Percentiles rank a stretch among this genome's conserved stretches.
Conservation (phyloP, 2,329 filamentous ascomycete species). For the Paraphoma sp. region DNA sequence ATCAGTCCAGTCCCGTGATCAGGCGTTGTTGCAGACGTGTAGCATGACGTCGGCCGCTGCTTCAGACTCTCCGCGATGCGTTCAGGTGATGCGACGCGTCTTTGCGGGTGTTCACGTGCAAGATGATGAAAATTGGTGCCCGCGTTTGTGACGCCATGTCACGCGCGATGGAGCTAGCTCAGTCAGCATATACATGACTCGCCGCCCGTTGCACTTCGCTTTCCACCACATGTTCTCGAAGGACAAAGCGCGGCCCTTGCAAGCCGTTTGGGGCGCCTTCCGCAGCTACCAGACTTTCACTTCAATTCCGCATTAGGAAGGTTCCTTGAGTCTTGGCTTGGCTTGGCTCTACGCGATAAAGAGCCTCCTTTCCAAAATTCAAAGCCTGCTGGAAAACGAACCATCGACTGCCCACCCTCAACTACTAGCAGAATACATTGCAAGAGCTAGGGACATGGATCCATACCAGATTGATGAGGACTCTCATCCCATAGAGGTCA, state of each 20-base stretch:
- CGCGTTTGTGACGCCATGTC: conserved; percentile 26
- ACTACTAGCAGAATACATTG: background rate
- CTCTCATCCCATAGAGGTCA: conserved; percentile 17
- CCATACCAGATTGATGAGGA: too few relatives aligned
- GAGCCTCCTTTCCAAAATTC: conserved; percentile 8
- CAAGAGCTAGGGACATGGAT: background rate
- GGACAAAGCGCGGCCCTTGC: background rate
- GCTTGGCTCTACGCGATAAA: conserved; percentile 22
- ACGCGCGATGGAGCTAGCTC: conserved; percentile 25
- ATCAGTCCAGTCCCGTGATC: conserved; percentile 27
- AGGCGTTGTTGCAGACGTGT: conserved; percentile 5
- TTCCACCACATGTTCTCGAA: conserved; percentile 1
- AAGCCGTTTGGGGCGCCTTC: background rate
- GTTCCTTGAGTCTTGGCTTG: conserved; percentile 4
- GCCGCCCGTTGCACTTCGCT: conserved; percentile 17
- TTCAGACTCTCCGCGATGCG: conserved; percentile 6
- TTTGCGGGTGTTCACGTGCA: conserved; percentile 2
- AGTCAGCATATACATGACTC: conserved; percentile 26
- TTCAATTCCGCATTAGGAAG: conserved; percentile 2
- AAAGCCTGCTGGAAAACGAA: background rate
- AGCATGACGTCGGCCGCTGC: conserved; percentile 26
- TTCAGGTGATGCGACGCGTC: conserved; percentile 2
- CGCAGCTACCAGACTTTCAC: background rate
- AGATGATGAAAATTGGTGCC: conserved; percentile 10
- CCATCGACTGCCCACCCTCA: background rate